Base-by-base conservation (phyloP, 148 eudicot genomes). In the Bassia scoparia region DNA sequence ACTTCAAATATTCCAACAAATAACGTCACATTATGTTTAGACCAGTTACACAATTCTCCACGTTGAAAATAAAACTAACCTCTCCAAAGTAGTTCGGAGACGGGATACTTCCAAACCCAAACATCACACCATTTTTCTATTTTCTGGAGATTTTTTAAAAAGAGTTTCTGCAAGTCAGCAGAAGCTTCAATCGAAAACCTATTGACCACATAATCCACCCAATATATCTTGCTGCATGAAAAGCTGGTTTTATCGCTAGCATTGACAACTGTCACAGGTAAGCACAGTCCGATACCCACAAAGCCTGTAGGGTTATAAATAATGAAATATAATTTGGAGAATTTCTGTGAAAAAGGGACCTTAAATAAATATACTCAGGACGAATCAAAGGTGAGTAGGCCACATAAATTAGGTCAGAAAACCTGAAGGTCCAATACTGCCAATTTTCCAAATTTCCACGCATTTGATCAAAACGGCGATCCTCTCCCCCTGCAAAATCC, bases 231-330 rank as follows among this genome's bases (percentile, higher is more conserved):
- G 7, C 78, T 77, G 83, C 91, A 63, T 83, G 68, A 76, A 91
- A 35, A 73, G 93, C 86, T 27, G 97, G 97, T 91, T 44, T 50
- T 81, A 76, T 87, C 84, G 67, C 90, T 95, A 54, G 97, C 96
- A 83, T 95, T 95, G 70, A 95, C 96, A 67, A 95, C 73, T 68
- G 97, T 95, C 74, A 95, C 89, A 61, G 98, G 98, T 72, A 95
- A 87, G 84, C 81, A 95, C 97, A 52, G 97, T 88, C 98, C 98
- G n/a, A 95, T 59, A 91, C 98, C 98, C 98, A 95, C 59, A 95
- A 82, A 82, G 98, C 98, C 98, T 95, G 87, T 69, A 74, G 20
- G 54, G 72, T n/a, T 38, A 18, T 60, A 61, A 53, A 50, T 14
- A 35, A 61, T 68, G n/a, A 15, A 35, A 24, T 24, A 55, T 43